Evolutionary conservation across 139 green algal species (phyloP).

Genomic region (Pedinophyceae sp.): DNA sequence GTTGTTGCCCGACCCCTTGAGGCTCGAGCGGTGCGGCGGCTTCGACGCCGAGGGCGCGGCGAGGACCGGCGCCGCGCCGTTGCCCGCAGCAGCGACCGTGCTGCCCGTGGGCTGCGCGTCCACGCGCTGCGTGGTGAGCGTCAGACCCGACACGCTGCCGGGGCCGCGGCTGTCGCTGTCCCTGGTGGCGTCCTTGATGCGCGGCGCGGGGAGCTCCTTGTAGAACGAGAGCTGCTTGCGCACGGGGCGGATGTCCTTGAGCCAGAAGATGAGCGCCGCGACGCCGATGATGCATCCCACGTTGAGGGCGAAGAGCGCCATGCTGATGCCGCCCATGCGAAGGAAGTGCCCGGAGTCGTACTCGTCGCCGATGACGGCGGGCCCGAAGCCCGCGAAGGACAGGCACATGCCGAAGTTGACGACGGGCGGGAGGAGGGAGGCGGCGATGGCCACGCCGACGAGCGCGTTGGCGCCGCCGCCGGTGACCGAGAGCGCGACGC

Average conservation of each 20-base stretch:
- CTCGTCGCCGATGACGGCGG: background rate
- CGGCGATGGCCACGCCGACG: constrained; percentile 15
- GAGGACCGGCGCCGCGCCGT: too few relatives aligned
- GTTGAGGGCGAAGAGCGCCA: background rate
- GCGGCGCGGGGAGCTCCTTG: too few relatives aligned
- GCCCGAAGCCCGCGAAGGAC: constrained; percentile 2
- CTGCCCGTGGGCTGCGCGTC: too few relatives aligned
- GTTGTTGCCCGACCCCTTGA: too few relatives aligned
- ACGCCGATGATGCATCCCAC: background rate
- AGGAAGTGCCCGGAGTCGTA: background rate
- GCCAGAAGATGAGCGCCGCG: background rate
- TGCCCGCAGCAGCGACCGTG: too few relatives aligned
- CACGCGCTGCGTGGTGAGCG: too few relatives aligned
- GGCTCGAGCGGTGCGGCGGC: too few relatives aligned
- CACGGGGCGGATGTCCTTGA: background rate
- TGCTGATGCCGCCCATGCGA: background rate
- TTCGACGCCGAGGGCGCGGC: too few relatives aligned
- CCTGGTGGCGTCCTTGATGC: too few relatives aligned
- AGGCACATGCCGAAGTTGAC: constrained; percentile 17
- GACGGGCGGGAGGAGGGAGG: constrained; percentile 17
- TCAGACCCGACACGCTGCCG: too few relatives aligned
- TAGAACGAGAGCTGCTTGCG: background rate
- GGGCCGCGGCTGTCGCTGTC: too few relatives aligned
- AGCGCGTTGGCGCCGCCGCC: background rate
- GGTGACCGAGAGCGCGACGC: constrained; percentile 12